Base-by-base conservation (phyloP, 371 early-diverging fungal species). In the Zychaea mexicana region DNA sequence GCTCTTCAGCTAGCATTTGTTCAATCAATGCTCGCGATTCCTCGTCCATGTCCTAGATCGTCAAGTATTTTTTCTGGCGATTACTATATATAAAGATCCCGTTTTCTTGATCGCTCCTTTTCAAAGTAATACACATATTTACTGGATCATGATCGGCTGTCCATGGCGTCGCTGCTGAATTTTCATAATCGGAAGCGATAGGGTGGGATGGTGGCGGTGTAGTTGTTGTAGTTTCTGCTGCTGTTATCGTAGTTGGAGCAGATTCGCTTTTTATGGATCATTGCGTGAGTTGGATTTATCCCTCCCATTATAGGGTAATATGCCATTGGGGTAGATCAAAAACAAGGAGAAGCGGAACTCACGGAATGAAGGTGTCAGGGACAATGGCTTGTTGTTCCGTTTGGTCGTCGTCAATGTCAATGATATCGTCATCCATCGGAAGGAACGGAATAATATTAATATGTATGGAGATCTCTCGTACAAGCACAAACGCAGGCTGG, bases 1-100 rank as follows among this genome's bases (percentile, higher is more conserved):
- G 80, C 66, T 91, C 90, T 52, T 91, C 91, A 2, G 85, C 88
- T 17, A 91, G 75, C 90, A 91, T 89, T 65, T 84, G 83, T 55
- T 85, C 87, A 66, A 91, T 91, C 52, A 89, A 66, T 46, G 72
- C 66, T 9, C 80, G 75, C 0, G 88, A 85, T 56, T 82, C 79
- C 38, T 78, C 82, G 65, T 90, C 90, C 83, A 86, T 86, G 42
- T 83, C 85, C 45, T 65, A 15, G 19, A 54, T 30, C 55, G 32
- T 7, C n/a, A n/a, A n/a, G n/a, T n/a, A n/a, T n/a, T n/a, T n/a
- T n/a, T n/a, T n/a, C n/a, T n/a, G n/a, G n/a, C n/a, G n/a, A n/a
- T n/a, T n/a, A n/a, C n/a, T n/a, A n/a, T n/a, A n/a, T n/a, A n/a
- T 55, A n/a, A 56, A 30, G 15, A 32, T 38, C 22, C n/a, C 33